These are phyloP conservation scores for Pythium phragmitis DNA, from an alignment of 352 stramenopile species.

Conservation along the genomic window DNA sequence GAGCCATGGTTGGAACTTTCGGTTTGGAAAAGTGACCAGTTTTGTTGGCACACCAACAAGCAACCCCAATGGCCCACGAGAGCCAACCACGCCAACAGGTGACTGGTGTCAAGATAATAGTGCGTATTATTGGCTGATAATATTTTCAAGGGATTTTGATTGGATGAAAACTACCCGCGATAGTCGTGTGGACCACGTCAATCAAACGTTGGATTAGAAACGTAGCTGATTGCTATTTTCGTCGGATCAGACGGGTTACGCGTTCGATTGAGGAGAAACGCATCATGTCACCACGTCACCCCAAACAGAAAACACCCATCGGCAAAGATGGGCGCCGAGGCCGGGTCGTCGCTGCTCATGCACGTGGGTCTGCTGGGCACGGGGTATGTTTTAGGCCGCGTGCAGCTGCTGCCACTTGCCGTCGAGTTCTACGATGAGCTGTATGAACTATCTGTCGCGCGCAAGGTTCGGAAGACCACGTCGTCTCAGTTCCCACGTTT, in stretches of 20 bases:
- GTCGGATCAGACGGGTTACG: conserved; percentile 14
- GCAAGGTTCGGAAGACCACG: conserved; percentile 39
- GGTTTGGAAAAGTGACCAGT: conserved; percentile 83
- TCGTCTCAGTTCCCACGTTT: neutral
- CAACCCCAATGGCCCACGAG: neutral
- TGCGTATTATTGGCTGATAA: conserved; percentile 19
- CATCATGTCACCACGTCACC: neutral
- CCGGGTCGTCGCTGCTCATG: conserved; percentile 57
- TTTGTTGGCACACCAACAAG: neutral
- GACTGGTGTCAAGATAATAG: conserved; percentile 10
- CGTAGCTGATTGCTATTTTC: neutral
- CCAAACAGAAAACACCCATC: neutral
- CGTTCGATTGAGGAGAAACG: conserved; percentile 13
- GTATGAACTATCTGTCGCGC: conserved; percentile 31
- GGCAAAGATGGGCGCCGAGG: conserved; percentile 35
- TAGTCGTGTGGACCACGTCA: conserved; percentile 16
- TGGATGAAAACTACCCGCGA: conserved; percentile 6
- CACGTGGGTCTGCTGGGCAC: conserved; percentile 58
- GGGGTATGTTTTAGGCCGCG: conserved; percentile 62
- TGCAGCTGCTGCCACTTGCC: conserved; percentile 48
- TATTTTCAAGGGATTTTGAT: conserved; percentile 5
- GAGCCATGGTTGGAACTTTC: conserved; percentile 80
- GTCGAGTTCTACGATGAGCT: conserved; percentile 52
- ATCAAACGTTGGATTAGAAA: conserved; percentile 22
- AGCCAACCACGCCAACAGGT: conserved; percentile 13